Evolutionary conservation across 2,329 filamentous ascomycete species (phyloP).

Genomic region (Dothistroma septosporum): DNA sequence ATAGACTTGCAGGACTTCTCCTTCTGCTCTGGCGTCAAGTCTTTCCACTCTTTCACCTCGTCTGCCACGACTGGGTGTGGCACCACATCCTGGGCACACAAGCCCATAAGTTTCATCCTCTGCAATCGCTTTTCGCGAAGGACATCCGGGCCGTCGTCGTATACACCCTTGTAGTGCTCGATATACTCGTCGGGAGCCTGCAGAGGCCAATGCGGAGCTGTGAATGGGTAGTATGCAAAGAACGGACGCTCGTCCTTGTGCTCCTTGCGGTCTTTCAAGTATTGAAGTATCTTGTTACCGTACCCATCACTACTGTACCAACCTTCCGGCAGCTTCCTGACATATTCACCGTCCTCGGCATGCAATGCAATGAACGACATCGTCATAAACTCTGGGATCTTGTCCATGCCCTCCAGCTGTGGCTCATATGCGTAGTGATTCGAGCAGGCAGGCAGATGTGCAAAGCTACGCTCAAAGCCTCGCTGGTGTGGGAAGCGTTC

Average conservation of each 20-base stretch:
- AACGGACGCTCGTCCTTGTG: constrained; percentile 46
- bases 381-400: constrained; percentile 41
- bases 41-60: constrained; percentile 48
- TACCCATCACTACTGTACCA: constrained; percentile 41
- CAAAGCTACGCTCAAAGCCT: constrained; percentile 58
- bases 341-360: constrained; percentile 39
- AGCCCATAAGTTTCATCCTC: constrained; percentile 54
- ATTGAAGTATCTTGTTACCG: constrained; percentile 39
- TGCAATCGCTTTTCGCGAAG: constrained; percentile 52
- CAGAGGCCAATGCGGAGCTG: constrained; percentile 61
- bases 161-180: constrained; percentile 56
- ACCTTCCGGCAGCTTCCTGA: constrained; percentile 36
- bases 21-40: constrained; percentile 45
- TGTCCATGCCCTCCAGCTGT: constrained; percentile 35
- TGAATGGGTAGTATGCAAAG: constrained; percentile 59
- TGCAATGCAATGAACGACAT: constrained; percentile 41
- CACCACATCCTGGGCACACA: constrained; percentile 50
- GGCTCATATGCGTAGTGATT: constrained; percentile 56
- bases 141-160: constrained; percentile 58
- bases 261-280: constrained; percentile 36
- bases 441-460: constrained; percentile 57
- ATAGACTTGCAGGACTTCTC: constrained; percentile 52
- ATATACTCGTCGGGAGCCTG: constrained; percentile 56
- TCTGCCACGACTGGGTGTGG: constrained; percentile 50
- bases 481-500: constrained; percentile 54